Evolutionary conservation across 108 stramenopile genomes (phyloP), one percentile per base, ranked within the genome.

Genomic region (Nitzschia sp.): DNA sequence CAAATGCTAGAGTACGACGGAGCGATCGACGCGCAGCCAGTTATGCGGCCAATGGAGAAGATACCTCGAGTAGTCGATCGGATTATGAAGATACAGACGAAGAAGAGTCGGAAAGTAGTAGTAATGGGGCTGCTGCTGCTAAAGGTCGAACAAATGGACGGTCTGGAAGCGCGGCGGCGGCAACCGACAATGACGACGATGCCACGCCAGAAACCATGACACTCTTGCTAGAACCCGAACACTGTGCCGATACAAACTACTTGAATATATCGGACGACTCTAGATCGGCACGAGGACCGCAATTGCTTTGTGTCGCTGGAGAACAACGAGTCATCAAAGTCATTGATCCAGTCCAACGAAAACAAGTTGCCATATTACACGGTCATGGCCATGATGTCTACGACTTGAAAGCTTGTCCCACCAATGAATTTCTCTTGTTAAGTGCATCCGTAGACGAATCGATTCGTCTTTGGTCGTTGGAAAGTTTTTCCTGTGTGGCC

Each of bases 401-500:
- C 46, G 85, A 90, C 64, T 38, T 89, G 56, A 78, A 81, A 69
- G 73, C 72, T 64, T 72, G 75, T 58, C 88, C 91, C 0, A 67
- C 69, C 1, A 76, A 92, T 55, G 85, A 86, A 58, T 73, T 64
- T 60, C 62, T 94, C 0, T 47, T 94, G 25, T 56, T 91, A 8
- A 82, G 85, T 33, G 86, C 91, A n/a, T 92, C 90, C 42, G 61
- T 62, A 1, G 64, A 95, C 56, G 87, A 92, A 55, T 81, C 76
- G 21, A 54, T 94, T 9, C 80, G 95, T 6, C 59, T 97, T 29
- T 97, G 97, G 97, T 95, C 96, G 74, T 27, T 95, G 17, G 66
- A 68, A 30, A 68, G 75, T 21, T 75, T 78, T 23, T 62, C 76
- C 1, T 82, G 78, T 61, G 79, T 96, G 0, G 91, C 92, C 6